Base-by-base conservation (phyloP, 768 basidiomycete genomes). In the Boletus sp. region DNA sequence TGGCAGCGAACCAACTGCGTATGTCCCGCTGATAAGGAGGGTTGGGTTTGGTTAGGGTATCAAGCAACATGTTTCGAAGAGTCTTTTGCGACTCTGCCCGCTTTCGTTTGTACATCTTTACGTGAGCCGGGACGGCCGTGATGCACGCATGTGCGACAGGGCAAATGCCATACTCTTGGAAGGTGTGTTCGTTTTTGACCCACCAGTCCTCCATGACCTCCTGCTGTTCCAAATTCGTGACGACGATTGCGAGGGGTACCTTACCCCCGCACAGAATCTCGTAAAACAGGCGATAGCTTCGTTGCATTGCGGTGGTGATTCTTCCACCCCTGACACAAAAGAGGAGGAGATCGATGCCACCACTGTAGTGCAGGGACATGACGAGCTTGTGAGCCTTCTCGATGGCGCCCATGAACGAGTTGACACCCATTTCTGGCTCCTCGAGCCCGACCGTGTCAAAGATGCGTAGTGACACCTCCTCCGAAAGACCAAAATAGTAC, bases 311-410 rank as follows among this genome's bases (percentile, higher is more conserved):
- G 5, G 17, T 1, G 0, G 61, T 62, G 34, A 62, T n/a, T 7
- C 61, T 39, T 1, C 44, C 45, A 1, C 21, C 45, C 15, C 47
- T 34, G 27, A 62, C 21, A 37, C 61, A 62, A 44, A 62, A 62
- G 2, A 62, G 33, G 17, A 62, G 52, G 27, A 62, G 55, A 19
- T 62, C 52, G 34, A 62, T 35, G 9, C 60, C 61, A 17, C 61
- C 60, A 0, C 37, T 30, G 7, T 37, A 0, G 6, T 48, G 41
- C 7, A 62, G 11, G 25, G 41, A 34, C 9, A 29, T n/a, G 10
- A 62, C 5, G 17, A 62, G 56, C 25, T 38, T 1, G 7, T 62
- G 29, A 0, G 60, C 59, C 7, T 61, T 61, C 17, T 45, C 47
- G 34, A 61, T 55, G 17, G 59, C 48, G 2, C 41, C 40, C 32